Conservation (phyloP, 192 early-diverging fungal species). For the Lunasporangiospora selenospora region DNA sequence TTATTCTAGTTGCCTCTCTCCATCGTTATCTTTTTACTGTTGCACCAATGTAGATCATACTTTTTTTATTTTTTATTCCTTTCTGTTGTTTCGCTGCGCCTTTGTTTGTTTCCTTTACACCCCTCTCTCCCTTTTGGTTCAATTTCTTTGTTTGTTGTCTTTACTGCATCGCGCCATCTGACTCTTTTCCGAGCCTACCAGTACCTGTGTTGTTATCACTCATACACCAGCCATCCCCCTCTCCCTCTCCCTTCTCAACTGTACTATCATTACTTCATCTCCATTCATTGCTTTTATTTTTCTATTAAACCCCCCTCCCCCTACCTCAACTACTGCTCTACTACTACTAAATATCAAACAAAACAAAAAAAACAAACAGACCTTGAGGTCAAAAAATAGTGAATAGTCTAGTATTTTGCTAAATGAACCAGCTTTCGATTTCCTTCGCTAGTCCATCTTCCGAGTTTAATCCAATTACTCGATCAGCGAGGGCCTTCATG, state of each 20-base stretch:
- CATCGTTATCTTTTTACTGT: neutral
- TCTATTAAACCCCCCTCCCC: neutral
- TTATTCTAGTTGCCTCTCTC: neutral
- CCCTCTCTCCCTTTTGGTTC: neutral
- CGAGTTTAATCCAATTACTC: slow-evolving; percentile 40
- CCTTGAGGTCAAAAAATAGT: neutral
- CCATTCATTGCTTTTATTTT: neutral
- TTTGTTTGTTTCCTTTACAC: neutral
- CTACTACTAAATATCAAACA: neutral
- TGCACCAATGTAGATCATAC: neutral
- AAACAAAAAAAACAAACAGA: neutral
- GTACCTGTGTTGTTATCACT: neutral
- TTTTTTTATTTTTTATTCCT: neutral
- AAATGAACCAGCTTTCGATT: slow-evolving; percentile 28
- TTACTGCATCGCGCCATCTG: neutral
- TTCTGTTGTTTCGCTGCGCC: neutral
- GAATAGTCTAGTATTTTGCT: neutral
- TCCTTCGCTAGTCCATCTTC: slow-evolving; percentile 52
- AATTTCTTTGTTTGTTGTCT: neutral
- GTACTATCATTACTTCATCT: neutral
- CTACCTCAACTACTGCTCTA: neutral
- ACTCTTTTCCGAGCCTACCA: neutral
- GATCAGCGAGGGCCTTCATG: slow-evolving; percentile 42
- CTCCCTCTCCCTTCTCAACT: neutral
- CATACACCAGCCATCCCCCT: neutral